Base-by-base conservation (phyloP, 225 moss, liverwort and hornwort genomes). In the Lunularia cruciata region DNA sequence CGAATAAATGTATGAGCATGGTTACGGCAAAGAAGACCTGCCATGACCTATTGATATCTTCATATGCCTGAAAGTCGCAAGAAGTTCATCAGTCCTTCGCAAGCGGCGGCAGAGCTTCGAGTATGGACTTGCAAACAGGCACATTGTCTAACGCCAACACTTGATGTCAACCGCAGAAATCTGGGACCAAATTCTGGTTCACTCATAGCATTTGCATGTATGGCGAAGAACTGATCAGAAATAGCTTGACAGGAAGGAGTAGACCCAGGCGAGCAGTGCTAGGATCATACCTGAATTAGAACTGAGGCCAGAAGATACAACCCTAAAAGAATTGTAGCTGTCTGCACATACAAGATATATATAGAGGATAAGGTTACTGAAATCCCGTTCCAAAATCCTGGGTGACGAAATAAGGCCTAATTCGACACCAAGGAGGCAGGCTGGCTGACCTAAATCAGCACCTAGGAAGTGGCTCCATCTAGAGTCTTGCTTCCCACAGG, bases 291-390 rank as follows among this genome's bases (percentile, higher is more conserved):
- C 79, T 95, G 85, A 45, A 83, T 47, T 64, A 87, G 69, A 69
- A 92, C 83, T 62, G 88, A 79, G 61, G 78, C 49, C 7, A 95
- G 75, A 75, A 92, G 90, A 72, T 84, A 95, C 12, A 92, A 66
- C 47, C 85, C 92, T 73, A 95, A 78, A 37, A 79, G 45, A 63
- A 88, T 79, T 60, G 91, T 88, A 60, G 83, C 81, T 36, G 78
- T 86, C 94, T 95, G 82, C 22, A 65, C n/a, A n/a, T n/a, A n/a
- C n/a, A n/a, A n/a, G n/a, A n/a, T n/a, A n/a, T n/a, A n/a, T n/a
- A n/a, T n/a, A n/a, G n/a, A n/a, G n/a, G n/a, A n/a, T n/a, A n/a
- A n/a, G n/a, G n/a, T n/a, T n/a, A n/a, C n/a, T n/a, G n/a, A n/a
- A n/a, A n/a, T n/a, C n/a, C n/a, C n/a, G n/a, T n/a, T n/a, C n/a